Percentiles rank a stretch among this genome's conserved stretches.
Conservation (phyloP, 371 early-diverging fungal genomes). For the Fennellomyces sp. region DNA sequence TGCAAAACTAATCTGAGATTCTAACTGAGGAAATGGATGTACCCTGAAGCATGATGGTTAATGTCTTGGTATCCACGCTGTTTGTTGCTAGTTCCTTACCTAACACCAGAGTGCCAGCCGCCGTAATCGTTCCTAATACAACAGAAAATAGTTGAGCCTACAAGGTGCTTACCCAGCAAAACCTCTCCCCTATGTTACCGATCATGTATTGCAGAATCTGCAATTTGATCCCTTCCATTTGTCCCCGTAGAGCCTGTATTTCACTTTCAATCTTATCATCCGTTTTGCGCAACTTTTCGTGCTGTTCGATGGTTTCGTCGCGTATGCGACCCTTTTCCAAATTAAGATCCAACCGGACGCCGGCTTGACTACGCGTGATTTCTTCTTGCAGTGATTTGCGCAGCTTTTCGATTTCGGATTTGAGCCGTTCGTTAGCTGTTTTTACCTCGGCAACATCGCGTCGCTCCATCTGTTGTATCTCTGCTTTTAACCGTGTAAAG, state of each 20-base stretch:
- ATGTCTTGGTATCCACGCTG: not conserved
- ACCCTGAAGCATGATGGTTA: conserved; percentile 7
- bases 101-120: conserved; percentile 78
- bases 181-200: conserved; percentile 22
- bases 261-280: conserved; percentile 89
- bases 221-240: conserved; percentile 92
- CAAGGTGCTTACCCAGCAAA: not conserved
- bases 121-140: conserved; percentile 75
- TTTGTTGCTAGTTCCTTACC: conserved; percentile 38
- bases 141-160: conserved; percentile 2
- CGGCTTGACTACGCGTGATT: conserved; percentile 85
- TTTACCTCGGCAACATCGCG: conserved; percentile 88
- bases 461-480: conserved; percentile 87
- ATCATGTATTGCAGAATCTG: conserved; percentile 86
- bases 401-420: conserved; percentile 82
- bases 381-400: conserved; percentile 84
- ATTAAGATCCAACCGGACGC: conserved; percentile 87
- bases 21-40: conserved; percentile 18
- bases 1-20: conserved; percentile 3
- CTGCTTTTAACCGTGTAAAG: conserved; percentile 84
- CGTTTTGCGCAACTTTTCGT: conserved; percentile 82
- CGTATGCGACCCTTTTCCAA: conserved; percentile 91
- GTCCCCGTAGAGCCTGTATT: conserved; percentile 75
- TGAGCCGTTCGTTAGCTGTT: conserved; percentile 80
- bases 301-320: conserved; percentile 83